These are phyloP conservation scores for Neurospora hispaniola DNA, from an alignment of 495 filamentous ascomycete species.

Conservation along the genomic window DNA sequence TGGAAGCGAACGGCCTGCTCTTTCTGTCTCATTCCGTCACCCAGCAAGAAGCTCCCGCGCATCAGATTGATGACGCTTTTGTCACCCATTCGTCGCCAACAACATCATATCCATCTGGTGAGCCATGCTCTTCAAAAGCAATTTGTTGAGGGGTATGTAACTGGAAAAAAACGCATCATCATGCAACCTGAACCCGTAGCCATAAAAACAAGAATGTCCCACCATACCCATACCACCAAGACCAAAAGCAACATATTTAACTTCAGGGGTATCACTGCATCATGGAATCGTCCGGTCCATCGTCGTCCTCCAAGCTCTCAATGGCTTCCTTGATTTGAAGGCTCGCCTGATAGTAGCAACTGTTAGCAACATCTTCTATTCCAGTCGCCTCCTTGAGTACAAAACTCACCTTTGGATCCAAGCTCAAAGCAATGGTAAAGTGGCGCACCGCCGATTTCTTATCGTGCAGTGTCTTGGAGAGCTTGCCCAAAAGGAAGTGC, in stretches of 20 bases:
- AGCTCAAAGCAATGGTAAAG: constrained; percentile 85
- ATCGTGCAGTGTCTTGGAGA: constrained; percentile 72
- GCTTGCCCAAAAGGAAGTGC: constrained; percentile 79
- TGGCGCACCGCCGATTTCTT: constrained; percentile 76
- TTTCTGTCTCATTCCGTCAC: background rate
- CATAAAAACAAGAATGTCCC: background rate
- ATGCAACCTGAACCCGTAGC: background rate
- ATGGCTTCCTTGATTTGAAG: constrained; percentile 88
- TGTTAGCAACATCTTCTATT: constrained; percentile 12
- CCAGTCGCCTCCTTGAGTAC: background rate
- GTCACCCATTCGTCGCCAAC: background rate
- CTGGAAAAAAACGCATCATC: background rate
- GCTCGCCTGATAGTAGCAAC: constrained; percentile 50
- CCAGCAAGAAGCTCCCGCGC: background rate
- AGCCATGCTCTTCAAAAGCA: background rate
- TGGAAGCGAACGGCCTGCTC: background rate
- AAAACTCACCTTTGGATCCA: constrained; percentile 81
- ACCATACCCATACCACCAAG: background rate
- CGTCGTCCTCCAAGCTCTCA: constrained; percentile 77
- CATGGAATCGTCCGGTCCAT: constrained; percentile 62
- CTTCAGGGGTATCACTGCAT: constrained; percentile 29
- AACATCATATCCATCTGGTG: background rate
- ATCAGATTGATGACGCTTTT: background rate
- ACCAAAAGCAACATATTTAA: background rate
- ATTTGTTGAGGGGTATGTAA: background rate